Evolutionary conservation across 768 basidiomycete species (phyloP).

Genomic region (Tylopilus plumbeoviolaceoides): DNA sequence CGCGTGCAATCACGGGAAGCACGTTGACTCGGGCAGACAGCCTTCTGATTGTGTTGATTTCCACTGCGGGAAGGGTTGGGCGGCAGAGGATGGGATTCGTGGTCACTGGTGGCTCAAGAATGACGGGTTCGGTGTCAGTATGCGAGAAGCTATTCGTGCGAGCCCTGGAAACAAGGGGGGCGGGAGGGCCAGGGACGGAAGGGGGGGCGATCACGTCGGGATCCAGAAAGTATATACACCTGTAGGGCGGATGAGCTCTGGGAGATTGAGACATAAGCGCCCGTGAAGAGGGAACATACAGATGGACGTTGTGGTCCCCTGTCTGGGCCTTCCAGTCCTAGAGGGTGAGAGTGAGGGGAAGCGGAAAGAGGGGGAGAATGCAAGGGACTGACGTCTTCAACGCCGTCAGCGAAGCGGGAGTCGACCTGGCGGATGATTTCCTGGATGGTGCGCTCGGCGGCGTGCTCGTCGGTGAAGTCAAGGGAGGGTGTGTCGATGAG

Average conservation of each 20-base stretch:
- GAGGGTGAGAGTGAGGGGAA: slow-evolving; percentile 18
- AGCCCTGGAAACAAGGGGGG: slow-evolving; percentile 62
- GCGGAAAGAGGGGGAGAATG: slow-evolving; percentile 16
- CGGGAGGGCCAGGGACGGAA: slow-evolving; percentile 60
- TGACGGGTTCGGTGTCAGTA: slow-evolving; percentile 69
- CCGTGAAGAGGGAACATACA: slow-evolving; percentile 46
- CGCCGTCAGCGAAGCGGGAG: slow-evolving; percentile 63
- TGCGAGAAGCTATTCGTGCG: slow-evolving; percentile 71
- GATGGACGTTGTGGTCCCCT: slow-evolving; percentile 77
- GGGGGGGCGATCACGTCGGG: slow-evolving; percentile 77
- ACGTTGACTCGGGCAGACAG: slow-evolving; percentile 83
- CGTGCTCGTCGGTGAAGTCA: slow-evolving; percentile 64
- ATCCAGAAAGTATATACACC: slow-evolving; percentile 86
- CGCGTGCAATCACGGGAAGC: slow-evolving; percentile 79
- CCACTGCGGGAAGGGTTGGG: slow-evolving; percentile 62
- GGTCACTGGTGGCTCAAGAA: slow-evolving; percentile 74
- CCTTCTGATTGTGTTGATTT: slow-evolving; percentile 75
- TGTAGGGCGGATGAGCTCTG: slow-evolving; percentile 31
- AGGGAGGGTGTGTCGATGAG: slow-evolving; percentile 82
- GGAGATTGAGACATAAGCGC: slow-evolving; percentile 28
- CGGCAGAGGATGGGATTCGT: slow-evolving; percentile 66
- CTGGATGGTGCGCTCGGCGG: slow-evolving; percentile 57
- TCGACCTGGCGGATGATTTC: slow-evolving; percentile 75
- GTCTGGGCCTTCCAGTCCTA: slow-evolving; percentile 69
- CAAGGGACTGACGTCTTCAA: slow-evolving; percentile 66